A percentile compares a stretch with the other conserved stretches of the same genome.
These are phyloP conservation scores for Chalciporus sp. DNA, from an alignment of 1,284 basidiomycete genomes.

Conservation along the genomic window DNA sequence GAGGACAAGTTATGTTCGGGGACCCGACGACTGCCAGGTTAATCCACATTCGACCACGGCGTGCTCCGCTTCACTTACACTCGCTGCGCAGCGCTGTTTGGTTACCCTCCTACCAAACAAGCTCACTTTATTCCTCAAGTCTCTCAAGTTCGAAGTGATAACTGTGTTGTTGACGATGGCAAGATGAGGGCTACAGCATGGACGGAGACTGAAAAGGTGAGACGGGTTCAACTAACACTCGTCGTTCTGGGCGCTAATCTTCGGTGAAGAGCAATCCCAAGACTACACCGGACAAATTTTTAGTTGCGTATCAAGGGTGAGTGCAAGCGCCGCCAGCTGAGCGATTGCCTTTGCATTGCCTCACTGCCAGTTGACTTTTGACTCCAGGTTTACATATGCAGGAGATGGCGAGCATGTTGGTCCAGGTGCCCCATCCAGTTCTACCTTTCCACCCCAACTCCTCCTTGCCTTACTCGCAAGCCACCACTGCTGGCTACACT, in stretches of 20 bases:
- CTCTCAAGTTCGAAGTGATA: background rate
- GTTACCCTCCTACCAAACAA: background rate
- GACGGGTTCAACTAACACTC: background rate
- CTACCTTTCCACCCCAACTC: no score
- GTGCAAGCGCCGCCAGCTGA: conserved; percentile 24
- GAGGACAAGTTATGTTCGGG: no score
- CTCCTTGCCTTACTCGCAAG: conserved; percentile 36
- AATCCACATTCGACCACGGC: no score
- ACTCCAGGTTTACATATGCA: conserved; percentile 67
- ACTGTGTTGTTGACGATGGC: background rate
- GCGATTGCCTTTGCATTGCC: no score
- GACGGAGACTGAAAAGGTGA: conserved; percentile 19
- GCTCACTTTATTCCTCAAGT: background rate
- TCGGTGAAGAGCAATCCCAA: conserved; percentile 44
- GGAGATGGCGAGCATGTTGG: conserved; percentile 67
- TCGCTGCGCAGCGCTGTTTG: no score
- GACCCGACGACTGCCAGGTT: no score
- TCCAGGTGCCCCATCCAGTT: conserved; percentile 43
- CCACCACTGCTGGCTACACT: conserved; percentile 82
- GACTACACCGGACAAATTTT: conserved; percentile 72
- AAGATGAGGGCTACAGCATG: background rate
- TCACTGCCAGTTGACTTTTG: background rate
- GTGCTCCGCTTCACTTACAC: no score
- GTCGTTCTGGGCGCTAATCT: background rate
- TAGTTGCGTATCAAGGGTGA: conserved; percentile 81